Evolutionary conservation across 257 asterid genomes (phyloP).

Genomic region (Solanum chilense): DNA sequence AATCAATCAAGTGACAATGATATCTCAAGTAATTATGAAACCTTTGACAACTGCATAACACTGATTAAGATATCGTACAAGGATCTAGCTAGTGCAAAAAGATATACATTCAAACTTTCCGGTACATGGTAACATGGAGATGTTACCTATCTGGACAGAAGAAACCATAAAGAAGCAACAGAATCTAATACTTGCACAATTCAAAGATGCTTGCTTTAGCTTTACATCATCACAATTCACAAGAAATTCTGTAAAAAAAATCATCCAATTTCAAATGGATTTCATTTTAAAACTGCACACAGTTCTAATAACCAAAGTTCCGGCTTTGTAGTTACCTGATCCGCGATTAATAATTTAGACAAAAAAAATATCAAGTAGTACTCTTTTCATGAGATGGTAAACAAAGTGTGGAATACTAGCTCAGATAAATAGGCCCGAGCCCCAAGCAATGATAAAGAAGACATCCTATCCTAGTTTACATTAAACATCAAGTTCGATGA

Average conservation of each 20-base stretch:
- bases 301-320: background rate
- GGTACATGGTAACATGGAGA: background rate
- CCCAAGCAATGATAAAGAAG: background rate
- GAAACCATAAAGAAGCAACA: background rate
- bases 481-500: background rate
- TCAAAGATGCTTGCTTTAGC: background rate
- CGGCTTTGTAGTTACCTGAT: background rate
- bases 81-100: background rate
- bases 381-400: background rate
- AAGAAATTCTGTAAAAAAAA: background rate
- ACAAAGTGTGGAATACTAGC: background rate
- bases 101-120: background rate
- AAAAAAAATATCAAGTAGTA: background rate
- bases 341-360: background rate
- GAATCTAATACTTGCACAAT: background rate
- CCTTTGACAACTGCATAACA: background rate
- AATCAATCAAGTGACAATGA: background rate
- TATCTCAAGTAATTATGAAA: background rate
- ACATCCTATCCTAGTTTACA: background rate
- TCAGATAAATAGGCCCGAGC: background rate
- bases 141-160: background rate
- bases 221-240: background rate
- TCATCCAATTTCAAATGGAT: background rate
- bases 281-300: background rate
- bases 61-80: background rate